Evolutionary conservation across 768 basidiomycete species (phyloP).

Genomic region (Vishniacozyma victoriae): DNA sequence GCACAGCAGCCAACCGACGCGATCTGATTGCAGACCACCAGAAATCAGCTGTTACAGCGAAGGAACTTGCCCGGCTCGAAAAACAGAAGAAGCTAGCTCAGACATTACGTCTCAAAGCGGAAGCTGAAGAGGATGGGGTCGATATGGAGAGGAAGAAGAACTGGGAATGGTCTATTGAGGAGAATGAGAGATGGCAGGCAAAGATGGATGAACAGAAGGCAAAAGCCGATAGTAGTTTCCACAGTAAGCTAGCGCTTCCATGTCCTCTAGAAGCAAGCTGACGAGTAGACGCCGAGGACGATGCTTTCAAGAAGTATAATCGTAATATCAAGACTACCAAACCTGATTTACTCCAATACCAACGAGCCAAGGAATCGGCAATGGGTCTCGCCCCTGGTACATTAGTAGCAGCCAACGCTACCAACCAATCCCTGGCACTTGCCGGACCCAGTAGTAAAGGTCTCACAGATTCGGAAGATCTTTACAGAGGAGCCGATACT

Average conservation of each 20-base stretch:
- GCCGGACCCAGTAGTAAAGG: slow-evolving; percentile 30
- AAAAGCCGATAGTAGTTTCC: slow-evolving; percentile 67
- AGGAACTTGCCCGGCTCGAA: slow-evolving; percentile 77
- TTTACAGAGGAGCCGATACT: slow-evolving; percentile 91
- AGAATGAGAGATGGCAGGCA: slow-evolving; percentile 91
- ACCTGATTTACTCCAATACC: slow-evolving; percentile 79
- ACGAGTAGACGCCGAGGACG: slow-evolving; percentile 92
- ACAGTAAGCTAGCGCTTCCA: slow-evolving; percentile 67
- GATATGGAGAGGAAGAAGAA: slow-evolving; percentile 85
- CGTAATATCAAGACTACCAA: slow-evolving; percentile 83
- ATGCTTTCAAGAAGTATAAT: slow-evolving; percentile 83
- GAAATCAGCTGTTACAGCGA: slow-evolving; percentile 65
- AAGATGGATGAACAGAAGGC: slow-evolving; percentile 61
- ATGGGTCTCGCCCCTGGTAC: slow-evolving; percentile 69
- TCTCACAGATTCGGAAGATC: slow-evolving; percentile 57
- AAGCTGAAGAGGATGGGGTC: slow-evolving; percentile 86
- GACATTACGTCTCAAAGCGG: slow-evolving; percentile 70
- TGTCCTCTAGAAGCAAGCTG: too few relatives aligned
- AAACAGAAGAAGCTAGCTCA: slow-evolving; percentile 87
- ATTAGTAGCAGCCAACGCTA: slow-evolving; percentile 50
- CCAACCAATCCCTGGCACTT: slow-evolving; percentile 10
- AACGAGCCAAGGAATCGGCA: slow-evolving; percentile 79
- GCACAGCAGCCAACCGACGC: slow-evolving; percentile 73
- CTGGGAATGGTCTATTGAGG: slow-evolving; percentile 92
- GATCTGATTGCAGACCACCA: slow-evolving; percentile 80